Conservation (phyloP, 2,329 filamentous ascomycete genomes). For the Phyllosticta citribraziliensis region DNA sequence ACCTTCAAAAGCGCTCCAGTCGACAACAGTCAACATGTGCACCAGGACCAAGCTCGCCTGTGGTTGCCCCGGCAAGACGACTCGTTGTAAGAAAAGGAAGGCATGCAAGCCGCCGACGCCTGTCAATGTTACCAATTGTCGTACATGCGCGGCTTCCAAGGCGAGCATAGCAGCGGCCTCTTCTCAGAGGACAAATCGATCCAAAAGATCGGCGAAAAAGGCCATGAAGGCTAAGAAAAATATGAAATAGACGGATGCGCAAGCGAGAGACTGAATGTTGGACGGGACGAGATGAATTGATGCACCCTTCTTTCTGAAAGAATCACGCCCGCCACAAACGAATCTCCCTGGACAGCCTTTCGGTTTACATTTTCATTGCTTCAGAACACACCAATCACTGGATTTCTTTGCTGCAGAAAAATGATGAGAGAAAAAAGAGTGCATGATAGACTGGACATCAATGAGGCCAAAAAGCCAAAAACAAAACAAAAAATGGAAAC, state of each 20-base stretch:
- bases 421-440: too few species aligned
- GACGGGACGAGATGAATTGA: background rate
- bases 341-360: too few species aligned
- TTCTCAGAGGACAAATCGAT: background rate
- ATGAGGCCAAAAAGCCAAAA: too few species aligned
- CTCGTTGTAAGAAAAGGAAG: background rate
- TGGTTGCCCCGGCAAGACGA: background rate
- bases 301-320: too few species aligned
- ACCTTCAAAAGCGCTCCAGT: background rate
- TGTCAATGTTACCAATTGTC: background rate
- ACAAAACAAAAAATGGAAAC: too few species aligned
- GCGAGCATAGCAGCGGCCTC: background rate
- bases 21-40: constrained; percentile 1
- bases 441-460: too few species aligned
- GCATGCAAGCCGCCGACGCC: background rate
- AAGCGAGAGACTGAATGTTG: background rate
- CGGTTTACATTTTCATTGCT: too few species aligned
- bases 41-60: background rate
- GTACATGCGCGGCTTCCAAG: background rate
- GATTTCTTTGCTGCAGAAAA: too few species aligned
- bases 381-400: too few species aligned
- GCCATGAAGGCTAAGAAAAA: background rate
- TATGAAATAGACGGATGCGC: background rate
- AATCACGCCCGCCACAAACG: too few species aligned
- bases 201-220: background rate